Conservation (phyloP, 192 early-diverging fungal genomes). For the Backusella morwellensis region DNA sequence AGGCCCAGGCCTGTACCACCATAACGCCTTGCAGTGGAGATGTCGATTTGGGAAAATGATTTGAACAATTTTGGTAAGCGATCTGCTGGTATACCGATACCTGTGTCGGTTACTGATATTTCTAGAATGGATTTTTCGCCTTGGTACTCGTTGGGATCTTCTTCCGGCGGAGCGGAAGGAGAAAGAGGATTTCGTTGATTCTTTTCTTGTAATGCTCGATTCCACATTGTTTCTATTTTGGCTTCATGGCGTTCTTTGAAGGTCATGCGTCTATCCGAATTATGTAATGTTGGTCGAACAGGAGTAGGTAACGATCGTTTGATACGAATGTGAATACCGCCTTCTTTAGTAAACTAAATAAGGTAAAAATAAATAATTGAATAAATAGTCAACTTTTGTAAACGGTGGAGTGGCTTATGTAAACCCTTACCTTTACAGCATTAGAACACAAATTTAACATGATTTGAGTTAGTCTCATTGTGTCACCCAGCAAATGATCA, state of each 20-base stretch:
- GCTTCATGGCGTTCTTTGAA: slow-evolving; percentile 36
- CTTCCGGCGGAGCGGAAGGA: slow-evolving; percentile 1
- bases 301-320: slow-evolving; percentile 30
- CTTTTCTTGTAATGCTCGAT: slow-evolving; percentile 21
- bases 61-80: slow-evolving; percentile 58
- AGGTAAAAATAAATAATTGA: not conserved
- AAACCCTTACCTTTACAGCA: slow-evolving; percentile 41
- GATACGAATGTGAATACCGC: slow-evolving; percentile 31
- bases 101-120: slow-evolving; percentile 52
- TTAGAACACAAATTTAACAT: slow-evolving; percentile 53
- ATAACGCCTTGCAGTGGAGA: slow-evolving; percentile 55
- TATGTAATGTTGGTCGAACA: not conserved
- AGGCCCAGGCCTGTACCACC: slow-evolving; percentile 65
- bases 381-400: not conserved
- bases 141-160: not conserved
- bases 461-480: slow-evolving; percentile 48
- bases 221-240: slow-evolving; percentile 32
- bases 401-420: not conserved
- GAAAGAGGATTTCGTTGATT: not conserved
- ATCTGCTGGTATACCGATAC: slow-evolving; percentile 59
- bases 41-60: slow-evolving; percentile 63
- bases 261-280: slow-evolving; percentile 10
- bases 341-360: slow-evolving; percentile 35
- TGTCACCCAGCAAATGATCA: slow-evolving; percentile 49
- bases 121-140: slow-evolving; percentile 25